Conservation (phyloP, 2,329 filamentous ascomycete genomes). For the Cladobotryum protrusum region DNA sequence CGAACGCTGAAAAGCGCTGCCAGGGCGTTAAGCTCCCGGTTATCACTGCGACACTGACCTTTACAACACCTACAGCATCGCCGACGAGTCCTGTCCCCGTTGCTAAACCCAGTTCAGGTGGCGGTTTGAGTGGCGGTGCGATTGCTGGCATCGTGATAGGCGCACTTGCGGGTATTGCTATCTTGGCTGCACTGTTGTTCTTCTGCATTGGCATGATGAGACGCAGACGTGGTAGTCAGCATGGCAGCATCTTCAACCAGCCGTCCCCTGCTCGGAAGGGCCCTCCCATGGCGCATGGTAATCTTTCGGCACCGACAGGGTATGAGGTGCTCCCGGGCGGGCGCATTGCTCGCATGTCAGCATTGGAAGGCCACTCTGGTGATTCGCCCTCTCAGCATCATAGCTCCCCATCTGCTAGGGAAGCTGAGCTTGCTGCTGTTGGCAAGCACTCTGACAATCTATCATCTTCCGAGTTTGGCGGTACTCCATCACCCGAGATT, state of each 20-base stretch:
- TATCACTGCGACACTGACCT: conserved; percentile 62
- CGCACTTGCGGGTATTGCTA: conserved; percentile 60
- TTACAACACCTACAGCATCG: conserved; percentile 43
- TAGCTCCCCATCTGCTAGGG: conserved; percentile 28
- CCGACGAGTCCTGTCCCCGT: conserved; percentile 14
- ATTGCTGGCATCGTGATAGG: conserved; percentile 91
- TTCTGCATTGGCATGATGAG: conserved; percentile 51
- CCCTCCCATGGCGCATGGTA: conserved; percentile 34
- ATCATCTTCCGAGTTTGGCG: conserved; percentile 65
- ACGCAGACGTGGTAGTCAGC: conserved; percentile 52
- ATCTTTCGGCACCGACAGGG: conserved; percentile 39
- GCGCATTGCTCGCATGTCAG: conserved; percentile 92
- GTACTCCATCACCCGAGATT: conserved; percentile 64
- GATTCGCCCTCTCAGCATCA: conserved; percentile 52
- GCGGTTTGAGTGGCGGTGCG: conserved; percentile 66
- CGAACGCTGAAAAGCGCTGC: conserved; percentile 69
- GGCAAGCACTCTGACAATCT: conserved; percentile 46
- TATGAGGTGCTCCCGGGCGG: conserved; percentile 78
- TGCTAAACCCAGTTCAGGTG: conserved; percentile 19
- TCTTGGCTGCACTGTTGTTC: conserved; percentile 65
- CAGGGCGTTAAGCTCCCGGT: conserved; percentile 70
- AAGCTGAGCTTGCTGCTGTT: conserved; percentile 40
- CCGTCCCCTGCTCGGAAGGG: conserved; percentile 64
- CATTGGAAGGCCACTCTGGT: conserved; percentile 69
- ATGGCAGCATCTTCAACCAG: conserved; percentile 80